Evolutionary conservation across 306 rosid species (phyloP).

Genomic region (Glycine tomentella): DNA sequence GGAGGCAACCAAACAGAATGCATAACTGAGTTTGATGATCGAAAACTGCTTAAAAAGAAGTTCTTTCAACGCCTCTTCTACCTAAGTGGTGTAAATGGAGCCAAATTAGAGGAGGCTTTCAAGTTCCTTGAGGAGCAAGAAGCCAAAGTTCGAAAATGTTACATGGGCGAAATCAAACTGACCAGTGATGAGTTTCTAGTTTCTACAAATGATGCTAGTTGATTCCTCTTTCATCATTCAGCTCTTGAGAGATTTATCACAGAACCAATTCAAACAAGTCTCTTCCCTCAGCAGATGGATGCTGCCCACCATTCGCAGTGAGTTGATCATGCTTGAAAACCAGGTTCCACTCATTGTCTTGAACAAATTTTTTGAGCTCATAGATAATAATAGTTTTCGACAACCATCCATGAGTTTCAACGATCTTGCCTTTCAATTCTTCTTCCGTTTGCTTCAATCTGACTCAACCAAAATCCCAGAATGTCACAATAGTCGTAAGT

Average conservation of each 20-base stretch:
- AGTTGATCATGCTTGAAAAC: constrained; percentile 58
- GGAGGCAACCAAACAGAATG: not conserved
- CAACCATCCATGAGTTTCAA: not conserved
- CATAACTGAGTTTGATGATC: no score
- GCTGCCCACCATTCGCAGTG: constrained; percentile 47
- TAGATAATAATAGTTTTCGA: not conserved
- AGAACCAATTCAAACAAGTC: not conserved
- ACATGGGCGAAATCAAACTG: constrained; percentile 38
- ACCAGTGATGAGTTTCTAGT: constrained; percentile 42
- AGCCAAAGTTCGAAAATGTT: constrained; percentile 31
- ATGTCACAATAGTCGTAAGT: not conserved
- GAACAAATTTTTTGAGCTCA: constrained; percentile 37
- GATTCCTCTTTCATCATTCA: constrained; percentile 48
- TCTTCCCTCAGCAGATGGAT: constrained; percentile 54
- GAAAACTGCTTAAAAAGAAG: no score
- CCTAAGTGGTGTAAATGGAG: no score
- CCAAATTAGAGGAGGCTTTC: no score
- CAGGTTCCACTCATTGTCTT: constrained; percentile 45
- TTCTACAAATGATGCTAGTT: constrained; percentile 47
- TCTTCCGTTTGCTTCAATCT: constrained; percentile 43
- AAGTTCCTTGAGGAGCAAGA: no score
- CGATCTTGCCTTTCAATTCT: constrained; percentile 43
- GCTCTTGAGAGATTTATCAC: constrained; percentile 15
- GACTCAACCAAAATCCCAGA: not conserved
- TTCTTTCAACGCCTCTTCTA: not conserved